Evolutionary conservation across 768 basidiomycete species (phyloP), one percentile per base, ranked within the genome.

Genomic region (Leccinum disarticulatum): DNA sequence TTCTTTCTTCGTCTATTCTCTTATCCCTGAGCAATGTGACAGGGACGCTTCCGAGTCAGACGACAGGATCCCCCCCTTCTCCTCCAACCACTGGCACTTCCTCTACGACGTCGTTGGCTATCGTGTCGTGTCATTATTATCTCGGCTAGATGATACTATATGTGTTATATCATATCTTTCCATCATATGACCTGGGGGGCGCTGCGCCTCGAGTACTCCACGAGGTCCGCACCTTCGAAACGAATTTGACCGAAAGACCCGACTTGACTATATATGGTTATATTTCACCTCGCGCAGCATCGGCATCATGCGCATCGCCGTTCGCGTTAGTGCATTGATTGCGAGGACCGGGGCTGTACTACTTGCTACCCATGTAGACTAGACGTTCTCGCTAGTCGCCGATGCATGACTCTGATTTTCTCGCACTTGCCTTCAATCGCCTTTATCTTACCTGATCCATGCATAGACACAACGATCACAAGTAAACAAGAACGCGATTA

Each of bases 161-260:
- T 38, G 14, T 38, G 36, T 38, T n/a, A 43, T 46, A 46, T 46
- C 43, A 46, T 10, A 43, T 43, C 41, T n/a, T 43, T 5, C 38
- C 17, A 8, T 43, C 43, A 43, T 43, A 43, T 19, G n/a, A 46
- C 19, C 43, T 22, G 43, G 43, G 41, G 41, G 41, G 41, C 41
- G 41, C 22, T 22, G 19, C 5, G 64, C 70, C 71, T 72, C 56
- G 66, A 64, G 65, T 55, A 58, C 65, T 67, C 70, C 71, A 74
- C 61, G 71, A 68, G 70, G 72, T 52, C 61, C 14, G 41, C 10
- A 43, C n/a, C n/a, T 46, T 46, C 43, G 19, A 46, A 46, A 46
- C 43, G 6, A 46, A 46, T 46, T 46, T 46, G 43, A 13, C 43
- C 33, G 4, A n/a, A 43, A n/a, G 41, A 46, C 57, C 47, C 38